These are phyloP conservation scores for Arabidopsis lyrata DNA, from an alignment of 441 rosid species.

Conservation along the genomic window DNA sequence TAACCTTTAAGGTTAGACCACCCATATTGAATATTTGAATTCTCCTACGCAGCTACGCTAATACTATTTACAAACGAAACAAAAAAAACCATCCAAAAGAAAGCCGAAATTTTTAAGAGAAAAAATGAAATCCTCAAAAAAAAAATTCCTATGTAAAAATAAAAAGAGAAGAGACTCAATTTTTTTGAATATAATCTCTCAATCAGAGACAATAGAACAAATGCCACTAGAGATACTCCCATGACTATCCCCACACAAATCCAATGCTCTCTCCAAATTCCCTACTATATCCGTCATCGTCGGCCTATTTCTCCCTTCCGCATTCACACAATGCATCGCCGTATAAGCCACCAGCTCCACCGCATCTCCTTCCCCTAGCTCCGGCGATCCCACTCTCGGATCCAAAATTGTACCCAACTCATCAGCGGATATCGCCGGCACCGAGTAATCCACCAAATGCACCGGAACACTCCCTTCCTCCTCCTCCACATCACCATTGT, in stretches of 20 bases:
- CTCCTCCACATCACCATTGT: constrained; percentile 44
- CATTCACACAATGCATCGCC: constrained; percentile 80
- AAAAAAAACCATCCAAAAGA: not conserved
- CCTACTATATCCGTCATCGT: constrained; percentile 72
- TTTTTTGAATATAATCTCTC: constrained; percentile 28
- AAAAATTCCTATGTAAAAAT: not conserved
- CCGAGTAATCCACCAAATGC: constrained; percentile 76
- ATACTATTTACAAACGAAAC: constrained; percentile 17
- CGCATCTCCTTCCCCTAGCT: constrained; percentile 65
- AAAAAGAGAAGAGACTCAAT: constrained; percentile 17
- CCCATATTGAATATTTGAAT: constrained; percentile 38
- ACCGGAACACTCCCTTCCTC: constrained; percentile 56
- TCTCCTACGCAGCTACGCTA: constrained; percentile 45
- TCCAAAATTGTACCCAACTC: constrained; percentile 68
- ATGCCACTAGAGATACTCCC: constrained; percentile 76
- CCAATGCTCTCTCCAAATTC: constrained; percentile 80
- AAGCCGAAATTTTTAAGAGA: constrained; percentile 7
- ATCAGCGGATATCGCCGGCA: constrained; percentile 53
- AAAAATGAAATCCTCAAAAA: constrained; percentile 17
- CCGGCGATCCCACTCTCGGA: constrained; percentile 61
- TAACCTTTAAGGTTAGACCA: too few species aligned
- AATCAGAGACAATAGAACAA: constrained; percentile 68
- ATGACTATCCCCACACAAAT: constrained; percentile 67
- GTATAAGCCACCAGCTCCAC: constrained; percentile 85
- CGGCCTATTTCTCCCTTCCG: constrained; percentile 85